phyloP scores from a whole-genome alignment of 2,329 filamentous ascomycete genomes.

The Paraphaeosphaeria sporulosa region DNA sequence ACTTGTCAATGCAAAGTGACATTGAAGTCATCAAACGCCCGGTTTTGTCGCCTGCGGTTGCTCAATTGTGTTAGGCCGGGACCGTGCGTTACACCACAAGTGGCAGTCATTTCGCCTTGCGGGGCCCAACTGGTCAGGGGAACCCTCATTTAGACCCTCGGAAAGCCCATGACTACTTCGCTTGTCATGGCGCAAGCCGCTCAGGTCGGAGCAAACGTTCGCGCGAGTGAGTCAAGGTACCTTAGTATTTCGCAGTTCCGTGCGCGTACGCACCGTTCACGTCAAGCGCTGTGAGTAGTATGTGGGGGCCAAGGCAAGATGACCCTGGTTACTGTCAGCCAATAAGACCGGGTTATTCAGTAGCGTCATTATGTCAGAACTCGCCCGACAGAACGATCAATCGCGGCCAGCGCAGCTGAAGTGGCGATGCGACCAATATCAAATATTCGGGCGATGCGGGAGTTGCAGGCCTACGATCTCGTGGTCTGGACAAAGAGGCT shows the following conservation, averaged over 20 bases:
- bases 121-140: neutral
- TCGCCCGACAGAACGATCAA: constrained; percentile 2
- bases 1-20: constrained; percentile 9
- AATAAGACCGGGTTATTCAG: constrained; percentile 15
- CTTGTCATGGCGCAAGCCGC: neutral
- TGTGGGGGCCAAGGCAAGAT: constrained; percentile 10
- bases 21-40: constrained; percentile 30
- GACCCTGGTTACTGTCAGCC: constrained; percentile 10
- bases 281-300: neutral
- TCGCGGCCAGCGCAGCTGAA: neutral
- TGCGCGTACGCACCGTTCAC: neutral
- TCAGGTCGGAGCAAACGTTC: neutral
- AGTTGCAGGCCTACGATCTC: constrained; percentile 4
- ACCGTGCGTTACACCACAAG: constrained; percentile 6
- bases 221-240: constrained; percentile 1
- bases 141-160: neutral
- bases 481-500: neutral
- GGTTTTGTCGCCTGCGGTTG: constrained; percentile 3
- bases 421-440: neutral
- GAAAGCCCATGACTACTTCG: neutral
- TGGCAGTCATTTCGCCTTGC: constrained; percentile 1
- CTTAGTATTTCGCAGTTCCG: neutral
- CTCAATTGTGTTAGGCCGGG: constrained; percentile 1
- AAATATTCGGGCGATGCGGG: neutral
- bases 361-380: constrained; percentile 32